A percentile compares a stretch with the other conserved stretches of the same genome.
Evolutionary conservation across 2,329 filamentous ascomycete species (phyloP).

Genomic region (Xylariaceae sp.): DNA sequence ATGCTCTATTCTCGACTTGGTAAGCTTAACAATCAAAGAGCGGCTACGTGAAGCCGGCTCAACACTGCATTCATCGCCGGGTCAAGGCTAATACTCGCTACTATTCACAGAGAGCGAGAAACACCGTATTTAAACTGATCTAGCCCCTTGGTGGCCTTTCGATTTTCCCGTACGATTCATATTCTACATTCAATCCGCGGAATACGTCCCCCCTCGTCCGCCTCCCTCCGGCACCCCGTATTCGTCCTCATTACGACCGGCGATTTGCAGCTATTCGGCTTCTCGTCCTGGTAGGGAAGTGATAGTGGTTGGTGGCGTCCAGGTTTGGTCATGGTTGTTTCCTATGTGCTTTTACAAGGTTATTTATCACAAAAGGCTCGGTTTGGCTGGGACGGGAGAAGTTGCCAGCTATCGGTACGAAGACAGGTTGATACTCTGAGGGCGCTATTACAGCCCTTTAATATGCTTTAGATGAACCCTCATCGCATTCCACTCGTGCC

Average conservation of each 20-base stretch:
- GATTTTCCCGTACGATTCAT: constrained; percentile 13
- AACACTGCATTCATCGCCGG: constrained; percentile 10
- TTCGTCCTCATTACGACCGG: constrained; percentile 20
- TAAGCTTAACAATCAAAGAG: constrained; percentile 40
- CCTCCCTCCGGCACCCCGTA: constrained; percentile 14
- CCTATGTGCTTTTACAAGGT: constrained; percentile 15
- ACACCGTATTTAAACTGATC: constrained; percentile 28
- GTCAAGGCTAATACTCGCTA: constrained; percentile 25
- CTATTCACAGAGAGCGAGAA: constrained; percentile 30
- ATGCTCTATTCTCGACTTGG: constrained; percentile 98
- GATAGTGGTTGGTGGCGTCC: constrained; percentile 28
- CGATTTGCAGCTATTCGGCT: constrained; percentile 16
- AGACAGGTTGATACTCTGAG: constrained; percentile 19
- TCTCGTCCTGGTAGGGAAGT: constrained; percentile 20
- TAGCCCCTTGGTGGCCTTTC: constrained; percentile 19
- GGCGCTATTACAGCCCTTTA: constrained; percentile 19
- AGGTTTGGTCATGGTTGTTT: constrained; percentile 24
- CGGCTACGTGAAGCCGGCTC: constrained; percentile 14
- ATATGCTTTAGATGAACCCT: constrained; percentile 19
- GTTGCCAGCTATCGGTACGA: constrained; percentile 18
- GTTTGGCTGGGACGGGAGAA: constrained; percentile 18
- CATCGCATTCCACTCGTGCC: constrained; percentile 15
- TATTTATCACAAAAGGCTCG: constrained; percentile 21
- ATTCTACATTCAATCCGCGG: constrained; percentile 10
- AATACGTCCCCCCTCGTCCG: constrained; percentile 6